A percentile compares a stretch with the other conserved stretches of the same genome.
Conservation (phyloP, 371 early-diverging fungal species). For the Syncephalastrum contaminatum region DNA sequence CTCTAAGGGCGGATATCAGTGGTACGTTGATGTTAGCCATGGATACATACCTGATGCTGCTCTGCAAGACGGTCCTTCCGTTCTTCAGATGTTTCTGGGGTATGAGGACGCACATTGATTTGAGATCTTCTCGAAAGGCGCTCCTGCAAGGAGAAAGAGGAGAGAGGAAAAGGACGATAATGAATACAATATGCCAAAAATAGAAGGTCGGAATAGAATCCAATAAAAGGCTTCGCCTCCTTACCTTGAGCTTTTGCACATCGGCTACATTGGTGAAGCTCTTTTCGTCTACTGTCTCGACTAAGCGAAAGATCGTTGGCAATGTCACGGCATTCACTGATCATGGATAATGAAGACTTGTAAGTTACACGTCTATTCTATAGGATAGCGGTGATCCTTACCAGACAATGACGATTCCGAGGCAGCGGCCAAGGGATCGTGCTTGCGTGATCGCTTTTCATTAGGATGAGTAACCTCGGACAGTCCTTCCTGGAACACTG, state of each 20-base stretch:
- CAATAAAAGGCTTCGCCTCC: neutral
- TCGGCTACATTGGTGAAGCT: conserved; percentile 54
- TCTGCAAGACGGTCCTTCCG: conserved; percentile 36
- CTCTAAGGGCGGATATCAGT: conserved; percentile 15
- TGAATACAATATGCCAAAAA: neutral
- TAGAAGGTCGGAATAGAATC: neutral
- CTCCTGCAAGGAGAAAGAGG: conserved; percentile 28
- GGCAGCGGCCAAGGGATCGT: conserved; percentile 9
- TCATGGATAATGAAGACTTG: neutral
- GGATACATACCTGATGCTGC: conserved; percentile 28
- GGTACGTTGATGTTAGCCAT: neutral
- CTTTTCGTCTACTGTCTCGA: conserved; percentile 63
- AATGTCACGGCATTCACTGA: conserved; percentile 34
- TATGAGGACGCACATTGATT: conserved; percentile 37
- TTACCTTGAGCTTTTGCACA: conserved; percentile 52
- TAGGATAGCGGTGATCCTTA: conserved; percentile 8
- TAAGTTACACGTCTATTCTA: neutral
- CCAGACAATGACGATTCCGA: neutral
- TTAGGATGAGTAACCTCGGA: conserved; percentile 12
- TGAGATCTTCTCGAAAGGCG: conserved; percentile 51
- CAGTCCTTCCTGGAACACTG: conserved; percentile 38
- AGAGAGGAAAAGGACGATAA: neutral
- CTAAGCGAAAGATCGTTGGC: conserved; percentile 59
- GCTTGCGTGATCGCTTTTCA: conserved; percentile 25
- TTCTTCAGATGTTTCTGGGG: conserved; percentile 29